Conservation (phyloP, 306 rosid genomes). For the Begonia loranthoides region DNA sequence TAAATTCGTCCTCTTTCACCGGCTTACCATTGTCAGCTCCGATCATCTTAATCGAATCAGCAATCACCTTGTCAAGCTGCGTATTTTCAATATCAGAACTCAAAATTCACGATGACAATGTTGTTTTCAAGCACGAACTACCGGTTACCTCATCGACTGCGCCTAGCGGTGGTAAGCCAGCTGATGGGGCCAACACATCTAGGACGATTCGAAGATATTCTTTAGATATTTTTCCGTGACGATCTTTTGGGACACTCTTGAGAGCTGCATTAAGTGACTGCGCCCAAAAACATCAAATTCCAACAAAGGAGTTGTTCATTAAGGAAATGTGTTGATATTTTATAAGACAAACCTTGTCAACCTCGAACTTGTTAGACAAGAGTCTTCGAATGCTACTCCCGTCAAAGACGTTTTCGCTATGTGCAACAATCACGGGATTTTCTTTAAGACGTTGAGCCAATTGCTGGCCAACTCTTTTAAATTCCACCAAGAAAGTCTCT, state of each 20-base stretch:
- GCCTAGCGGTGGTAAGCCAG: constrained; percentile 82
- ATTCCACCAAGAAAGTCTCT: constrained; percentile 59
- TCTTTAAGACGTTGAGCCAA: constrained; percentile 52
- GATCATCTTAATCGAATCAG: constrained; percentile 36
- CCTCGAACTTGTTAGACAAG: constrained; percentile 75
- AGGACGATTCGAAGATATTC: constrained; percentile 47
- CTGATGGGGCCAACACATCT: constrained; percentile 56
- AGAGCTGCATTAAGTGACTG: constrained; percentile 57
- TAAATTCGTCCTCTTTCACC: constrained; percentile 79
- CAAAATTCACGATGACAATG: neutral
- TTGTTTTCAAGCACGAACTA: neutral
- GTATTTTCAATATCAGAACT: constrained; percentile 5
- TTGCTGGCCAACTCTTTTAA: constrained; percentile 44
- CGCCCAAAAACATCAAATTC: neutral
- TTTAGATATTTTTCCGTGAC: constrained; percentile 55
- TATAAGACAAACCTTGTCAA: constrained; percentile 56
- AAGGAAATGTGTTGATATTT: no score
- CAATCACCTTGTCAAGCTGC: constrained; percentile 68
- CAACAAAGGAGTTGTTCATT: no score
- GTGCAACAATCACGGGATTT: constrained; percentile 78
- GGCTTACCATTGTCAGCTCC: constrained; percentile 42
- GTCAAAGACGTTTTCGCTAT: constrained; percentile 77
- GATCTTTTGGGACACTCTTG: constrained; percentile 54
- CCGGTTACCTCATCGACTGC: constrained; percentile 57
- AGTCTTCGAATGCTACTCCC: constrained; percentile 66